phyloP scores from a whole-genome alignment of 129 eudicot species.

The Centella asiatica region DNA sequence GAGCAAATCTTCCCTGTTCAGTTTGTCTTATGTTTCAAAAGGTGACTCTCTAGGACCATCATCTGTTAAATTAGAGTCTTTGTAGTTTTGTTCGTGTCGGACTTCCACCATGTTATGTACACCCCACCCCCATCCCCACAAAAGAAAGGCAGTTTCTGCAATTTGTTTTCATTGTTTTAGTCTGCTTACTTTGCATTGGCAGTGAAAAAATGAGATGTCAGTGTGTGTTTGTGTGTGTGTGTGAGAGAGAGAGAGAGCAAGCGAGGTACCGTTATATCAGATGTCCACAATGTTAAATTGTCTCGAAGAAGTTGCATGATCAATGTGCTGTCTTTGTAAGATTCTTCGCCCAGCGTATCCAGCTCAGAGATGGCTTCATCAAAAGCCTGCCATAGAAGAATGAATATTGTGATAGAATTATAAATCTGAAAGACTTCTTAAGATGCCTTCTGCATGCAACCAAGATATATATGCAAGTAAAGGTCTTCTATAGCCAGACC shows the following conservation, averaged over 20 bases:
- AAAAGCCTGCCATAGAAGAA: slow-evolving; percentile 52
- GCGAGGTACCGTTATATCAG: slow-evolving; percentile 58
- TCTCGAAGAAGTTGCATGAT: slow-evolving; percentile 96
- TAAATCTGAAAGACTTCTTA: neutral
- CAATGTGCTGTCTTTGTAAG: slow-evolving; percentile 95
- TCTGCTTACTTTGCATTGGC: neutral
- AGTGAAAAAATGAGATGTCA: too few species aligned
- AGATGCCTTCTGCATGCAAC: neutral
- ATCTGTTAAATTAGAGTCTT: too few species aligned
- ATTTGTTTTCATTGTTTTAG: too few species aligned
- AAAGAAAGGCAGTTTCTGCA: too few species aligned
- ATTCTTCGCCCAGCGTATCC: slow-evolving; percentile 91
- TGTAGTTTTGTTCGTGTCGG: too few species aligned
- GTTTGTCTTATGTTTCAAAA: too few species aligned
- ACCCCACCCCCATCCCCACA: too few species aligned
- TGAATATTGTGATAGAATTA: too few species aligned
- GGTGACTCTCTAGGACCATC: too few species aligned
- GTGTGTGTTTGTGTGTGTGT: too few species aligned
- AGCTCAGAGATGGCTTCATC: slow-evolving; percentile 93
- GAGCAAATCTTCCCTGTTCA: too few species aligned
- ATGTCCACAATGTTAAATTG: slow-evolving; percentile 89
- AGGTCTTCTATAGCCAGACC: neutral
- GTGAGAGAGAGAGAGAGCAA: neutral
- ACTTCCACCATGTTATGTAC: too few species aligned
- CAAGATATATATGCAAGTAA: neutral